Percentiles rank a stretch among this genome's conserved stretches.
Conservation (phyloP, 2,329 filamentous ascomycete species). For the Ramularia endophylla region DNA sequence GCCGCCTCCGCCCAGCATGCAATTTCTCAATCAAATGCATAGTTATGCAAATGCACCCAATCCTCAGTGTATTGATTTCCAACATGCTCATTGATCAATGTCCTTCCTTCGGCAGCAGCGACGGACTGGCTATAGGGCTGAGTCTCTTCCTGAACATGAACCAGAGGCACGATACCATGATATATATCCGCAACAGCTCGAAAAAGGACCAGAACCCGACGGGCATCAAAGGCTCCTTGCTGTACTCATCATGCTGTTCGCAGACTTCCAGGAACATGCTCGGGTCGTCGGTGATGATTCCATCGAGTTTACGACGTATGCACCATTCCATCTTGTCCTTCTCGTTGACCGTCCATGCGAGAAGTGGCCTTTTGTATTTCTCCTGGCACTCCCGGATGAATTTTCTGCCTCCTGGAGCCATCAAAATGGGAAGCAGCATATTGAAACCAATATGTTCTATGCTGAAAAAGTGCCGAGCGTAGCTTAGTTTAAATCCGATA, state of each 20-base stretch:
- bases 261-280: slow-evolving; percentile 60
- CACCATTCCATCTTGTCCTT: slow-evolving; percentile 75
- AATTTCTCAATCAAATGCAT: too few relatives aligned
- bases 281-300: slow-evolving; percentile 81
- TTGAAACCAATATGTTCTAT: slow-evolving; percentile 70
- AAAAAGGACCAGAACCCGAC: slow-evolving; percentile 11
- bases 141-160: slow-evolving; percentile 15
- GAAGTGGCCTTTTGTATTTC: slow-evolving; percentile 53
- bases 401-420: slow-evolving; percentile 58
- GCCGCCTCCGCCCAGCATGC: too few relatives aligned
- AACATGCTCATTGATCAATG: too few relatives aligned
- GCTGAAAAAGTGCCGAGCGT: slow-evolving; percentile 65
- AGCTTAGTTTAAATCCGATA: slow-evolving; percentile 60
- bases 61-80: too few relatives aligned
- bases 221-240: slow-evolving; percentile 10
- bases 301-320: slow-evolving; percentile 61
- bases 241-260: slow-evolving; percentile 35
- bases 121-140: slow-evolving; percentile 5
- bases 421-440: slow-evolving; percentile 62
- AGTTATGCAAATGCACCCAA: too few relatives aligned
- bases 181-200: slow-evolving; percentile 15
- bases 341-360: slow-evolving; percentile 84
- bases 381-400: slow-evolving; percentile 51
- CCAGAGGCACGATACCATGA: slow-evolving; percentile 15
- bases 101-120: slow-evolving; percentile 13